A percentile compares a stretch with the other conserved stretches of the same genome.
phyloP scores from a whole-genome alignment of 306 rosid species.

The Castanopsis chinensis region DNA sequence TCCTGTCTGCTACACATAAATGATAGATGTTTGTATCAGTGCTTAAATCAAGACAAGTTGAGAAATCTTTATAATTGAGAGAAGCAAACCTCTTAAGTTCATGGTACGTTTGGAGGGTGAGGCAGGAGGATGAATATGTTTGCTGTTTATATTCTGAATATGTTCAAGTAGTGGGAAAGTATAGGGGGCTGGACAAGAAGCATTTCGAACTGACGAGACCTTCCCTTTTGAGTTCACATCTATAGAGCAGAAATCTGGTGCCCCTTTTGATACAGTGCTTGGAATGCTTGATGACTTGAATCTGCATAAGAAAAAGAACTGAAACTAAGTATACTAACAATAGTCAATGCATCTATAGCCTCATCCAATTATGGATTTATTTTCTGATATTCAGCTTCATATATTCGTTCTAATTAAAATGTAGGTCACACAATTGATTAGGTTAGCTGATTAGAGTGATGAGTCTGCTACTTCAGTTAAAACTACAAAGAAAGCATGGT shows the following conservation, averaged over 20 bases:
- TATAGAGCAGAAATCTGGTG: constrained; percentile 81
- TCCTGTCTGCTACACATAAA: constrained; percentile 36
- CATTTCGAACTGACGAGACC: constrained; percentile 53
- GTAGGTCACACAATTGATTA: neutral
- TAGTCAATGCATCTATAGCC: neutral
- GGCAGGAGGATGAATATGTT: constrained; percentile 20
- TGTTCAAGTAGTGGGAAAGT: constrained; percentile 58
- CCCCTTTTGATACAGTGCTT: constrained; percentile 57
- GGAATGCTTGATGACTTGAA: constrained; percentile 66
- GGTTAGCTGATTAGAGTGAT: neutral
- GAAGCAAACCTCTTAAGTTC: constrained; percentile 53
- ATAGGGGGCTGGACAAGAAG: constrained; percentile 61
- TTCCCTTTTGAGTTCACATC: constrained; percentile 78
- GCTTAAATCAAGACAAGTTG: neutral
- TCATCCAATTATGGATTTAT: too few species aligned
- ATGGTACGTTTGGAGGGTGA: constrained; percentile 30
- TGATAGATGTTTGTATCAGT: neutral
- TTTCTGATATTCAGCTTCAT: neutral
- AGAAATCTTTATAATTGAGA: neutral
- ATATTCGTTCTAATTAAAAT: neutral
- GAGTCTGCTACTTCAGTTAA: neutral
- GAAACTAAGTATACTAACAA: neutral
- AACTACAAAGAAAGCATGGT: neutral
- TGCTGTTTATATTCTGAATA: constrained; percentile 29
- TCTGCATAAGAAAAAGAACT: constrained; percentile 32